Evolutionary conservation across 768 basidiomycete genomes (phyloP), one percentile per base, ranked within the genome.

Genomic region (Goffeauzyma gilvescens): DNA sequence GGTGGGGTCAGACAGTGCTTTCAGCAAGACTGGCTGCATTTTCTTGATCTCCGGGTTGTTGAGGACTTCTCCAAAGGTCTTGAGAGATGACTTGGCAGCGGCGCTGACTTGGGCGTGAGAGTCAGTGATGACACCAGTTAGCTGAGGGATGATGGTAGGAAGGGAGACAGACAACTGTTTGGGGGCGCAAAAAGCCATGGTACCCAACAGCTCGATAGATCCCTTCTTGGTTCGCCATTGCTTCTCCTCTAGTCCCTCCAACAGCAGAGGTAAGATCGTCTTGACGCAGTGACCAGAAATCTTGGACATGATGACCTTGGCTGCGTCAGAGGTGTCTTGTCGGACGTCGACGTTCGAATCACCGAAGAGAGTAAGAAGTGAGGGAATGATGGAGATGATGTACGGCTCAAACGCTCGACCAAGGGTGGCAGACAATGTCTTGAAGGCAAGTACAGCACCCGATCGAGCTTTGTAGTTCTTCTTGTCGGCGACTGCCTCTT

Each of bases 161-260:
- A 98, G 71, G 0, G 90, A 96, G 15, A 86, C 69, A 0, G 93
- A 93, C 13, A 96, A 73, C 63, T 98, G 93, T 28, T 77, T 75
- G 1, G 90, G 93, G 7, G 93, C 86, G 60, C 89, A 90, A 64
- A 90, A 96, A 1, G 93, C 93, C 89, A 96, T 96, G 72, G 87
- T 82, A 18, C 93, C 93, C 46, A 98, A 67, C 5, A 96, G 66
- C 60, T 98, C 93, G 48, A 96, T 95, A 6, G 89, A 89, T 2
- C 90, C 93, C 62, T 71, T 69, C 68, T 96, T 96, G 1, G 86
- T 84, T 12, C 93, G 72, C 93, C 93, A 96, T 57, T 96, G 90
- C 59, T 90, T 95, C 62, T 96, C 93, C 52, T 96, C 89, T 39
- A 96, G 67, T 18, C 87, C 89, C 28, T 78, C 78, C 8, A 98